Conservation (phyloP, 176 grass and related monocot species). For the Tillandsia fasciculata region DNA sequence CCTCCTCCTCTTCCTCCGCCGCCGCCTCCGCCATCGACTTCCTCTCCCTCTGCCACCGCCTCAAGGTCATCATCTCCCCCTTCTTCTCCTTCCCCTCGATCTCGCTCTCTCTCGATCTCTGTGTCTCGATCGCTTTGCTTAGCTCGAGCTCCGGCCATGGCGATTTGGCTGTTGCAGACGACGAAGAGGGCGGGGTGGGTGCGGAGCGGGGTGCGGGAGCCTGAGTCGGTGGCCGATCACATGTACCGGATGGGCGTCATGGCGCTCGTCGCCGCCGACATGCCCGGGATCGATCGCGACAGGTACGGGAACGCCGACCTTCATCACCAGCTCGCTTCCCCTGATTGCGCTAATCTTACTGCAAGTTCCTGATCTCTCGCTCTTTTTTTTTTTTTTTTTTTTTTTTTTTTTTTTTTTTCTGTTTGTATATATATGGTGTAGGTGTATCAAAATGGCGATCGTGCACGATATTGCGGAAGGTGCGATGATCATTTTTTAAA, state of each 20-base stretch:
- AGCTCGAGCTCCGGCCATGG: background rate
- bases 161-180: constrained; percentile 33
- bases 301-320: constrained; percentile 23
- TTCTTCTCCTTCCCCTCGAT: background rate
- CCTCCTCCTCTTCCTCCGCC: constrained; percentile 5
- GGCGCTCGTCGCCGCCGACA: constrained; percentile 80
- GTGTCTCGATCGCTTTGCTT: background rate
- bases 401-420: background rate
- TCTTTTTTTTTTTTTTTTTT: background rate
- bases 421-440: constrained; percentile 16
- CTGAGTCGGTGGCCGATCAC: constrained; percentile 94
- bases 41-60: constrained; percentile 92
- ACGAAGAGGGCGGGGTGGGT: constrained; percentile 90
- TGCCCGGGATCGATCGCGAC: constrained; percentile 78
- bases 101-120: background rate
- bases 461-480: constrained; percentile 98
- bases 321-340: background rate
- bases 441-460: constrained; percentile 91
- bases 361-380: background rate
- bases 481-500: constrained; percentile 5
- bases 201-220: constrained; percentile 55
- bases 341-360: background rate
- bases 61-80: constrained; percentile 42
- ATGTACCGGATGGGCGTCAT: constrained; percentile 98
- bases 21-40: constrained; percentile 68